Conservation (phyloP, 1,284 basidiomycete genomes). For the Heterobasidion irregulare region DNA sequence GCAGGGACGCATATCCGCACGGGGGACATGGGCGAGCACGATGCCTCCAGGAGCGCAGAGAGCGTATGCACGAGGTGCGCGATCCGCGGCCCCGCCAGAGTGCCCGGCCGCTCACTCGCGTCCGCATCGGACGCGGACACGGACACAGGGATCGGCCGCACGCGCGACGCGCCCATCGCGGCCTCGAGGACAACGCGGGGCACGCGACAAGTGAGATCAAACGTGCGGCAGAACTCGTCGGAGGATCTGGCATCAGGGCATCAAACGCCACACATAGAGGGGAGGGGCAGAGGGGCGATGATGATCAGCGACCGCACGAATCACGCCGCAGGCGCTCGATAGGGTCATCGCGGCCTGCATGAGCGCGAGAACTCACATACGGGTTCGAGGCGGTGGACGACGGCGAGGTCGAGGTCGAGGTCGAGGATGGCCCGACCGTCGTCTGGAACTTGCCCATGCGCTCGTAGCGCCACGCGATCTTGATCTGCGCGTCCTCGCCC, state of each 20-base stretch:
- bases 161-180: not conserved
- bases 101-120: not conserved
- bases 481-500: conserved; percentile 48
- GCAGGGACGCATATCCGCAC: conserved; percentile 62
- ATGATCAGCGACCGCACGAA: not conserved
- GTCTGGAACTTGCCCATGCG: conserved; percentile 89
- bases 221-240: conserved; percentile 60
- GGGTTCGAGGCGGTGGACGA: conserved; percentile 20
- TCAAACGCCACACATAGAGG: conserved; percentile 6
- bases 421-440: conserved; percentile 40
- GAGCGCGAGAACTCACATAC: conserved; percentile 33
- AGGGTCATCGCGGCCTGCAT: not conserved
- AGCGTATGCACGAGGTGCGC: conserved; percentile 11
- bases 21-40: conserved; percentile 19
- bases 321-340: too few species aligned
- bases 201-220: conserved; percentile 63
- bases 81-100: not conserved
- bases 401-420: too few species aligned
- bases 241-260: conserved; percentile 28
- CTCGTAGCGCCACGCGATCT: conserved; percentile 96
- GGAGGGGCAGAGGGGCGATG: not conserved
- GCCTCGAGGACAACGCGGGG: conserved; percentile 34
- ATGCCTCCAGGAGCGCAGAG: conserved; percentile 12
- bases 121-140: not conserved
- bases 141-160: not conserved